phyloP scores from a whole-genome alignment of 2,329 filamentous ascomycete genomes.

The Coniochaeta sp. region DNA sequence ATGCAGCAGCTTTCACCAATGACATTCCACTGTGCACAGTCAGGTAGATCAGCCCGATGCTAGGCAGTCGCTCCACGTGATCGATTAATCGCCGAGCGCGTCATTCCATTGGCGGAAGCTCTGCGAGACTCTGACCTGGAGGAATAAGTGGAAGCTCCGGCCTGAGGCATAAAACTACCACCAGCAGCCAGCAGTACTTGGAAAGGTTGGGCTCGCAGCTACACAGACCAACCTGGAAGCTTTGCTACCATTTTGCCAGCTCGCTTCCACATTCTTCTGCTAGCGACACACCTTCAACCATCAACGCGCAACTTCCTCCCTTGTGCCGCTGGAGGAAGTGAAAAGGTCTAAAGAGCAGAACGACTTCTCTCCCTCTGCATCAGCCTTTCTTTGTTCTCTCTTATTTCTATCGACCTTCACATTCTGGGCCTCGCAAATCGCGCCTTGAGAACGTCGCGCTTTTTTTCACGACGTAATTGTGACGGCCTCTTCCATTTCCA shows the following conservation, averaged over 20 bases:
- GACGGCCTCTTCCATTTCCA: not conserved
- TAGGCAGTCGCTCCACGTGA: not conserved
- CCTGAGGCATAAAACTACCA: not conserved
- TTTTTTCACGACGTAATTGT: not conserved
- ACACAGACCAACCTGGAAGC: not conserved
- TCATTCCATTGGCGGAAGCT: not conserved
- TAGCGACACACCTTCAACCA: not conserved
- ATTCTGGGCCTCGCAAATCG: not conserved
- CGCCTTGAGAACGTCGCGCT: not conserved
- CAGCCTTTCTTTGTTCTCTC: not conserved
- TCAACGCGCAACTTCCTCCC: not conserved
- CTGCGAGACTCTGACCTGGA: too few relatives aligned
- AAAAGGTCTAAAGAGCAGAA: not conserved
- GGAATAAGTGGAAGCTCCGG: not conserved
- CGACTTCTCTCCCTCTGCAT: not conserved
- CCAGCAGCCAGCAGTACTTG: too few relatives aligned
- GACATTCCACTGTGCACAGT: not conserved
- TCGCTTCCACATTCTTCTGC: not conserved
- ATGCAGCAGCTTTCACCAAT: conserved; percentile 1
- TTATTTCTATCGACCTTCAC: not conserved
- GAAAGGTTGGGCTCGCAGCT: not conserved
- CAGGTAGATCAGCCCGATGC: not conserved
- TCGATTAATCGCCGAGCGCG: not conserved
- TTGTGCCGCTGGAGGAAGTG: not conserved
- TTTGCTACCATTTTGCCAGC: not conserved